Conservation (phyloP, 306 rosid species). For the Hippophae rhamnoides region DNA sequence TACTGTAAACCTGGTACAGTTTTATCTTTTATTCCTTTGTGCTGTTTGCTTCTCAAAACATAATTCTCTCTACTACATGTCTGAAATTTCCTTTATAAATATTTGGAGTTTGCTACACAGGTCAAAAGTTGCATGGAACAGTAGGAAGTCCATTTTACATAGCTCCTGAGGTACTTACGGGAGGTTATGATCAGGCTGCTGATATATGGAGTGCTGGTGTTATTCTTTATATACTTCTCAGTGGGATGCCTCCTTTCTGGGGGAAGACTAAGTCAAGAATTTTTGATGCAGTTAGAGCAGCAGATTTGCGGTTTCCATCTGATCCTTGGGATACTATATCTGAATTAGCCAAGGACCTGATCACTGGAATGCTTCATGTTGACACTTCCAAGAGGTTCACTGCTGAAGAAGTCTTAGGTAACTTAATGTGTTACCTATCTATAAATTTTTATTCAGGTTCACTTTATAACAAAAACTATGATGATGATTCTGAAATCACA, state of each 20-base stretch:
- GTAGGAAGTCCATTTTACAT: slow-evolving; percentile 88
- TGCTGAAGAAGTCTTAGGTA: slow-evolving; percentile 63
- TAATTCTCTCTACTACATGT: slow-evolving; percentile 1
- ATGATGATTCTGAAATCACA: not conserved
- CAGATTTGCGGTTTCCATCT: slow-evolving; percentile 55
- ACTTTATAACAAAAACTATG: not conserved
- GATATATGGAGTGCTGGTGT: slow-evolving; percentile 87
- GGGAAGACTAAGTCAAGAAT: slow-evolving; percentile 70
- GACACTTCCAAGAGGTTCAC: slow-evolving; percentile 69
- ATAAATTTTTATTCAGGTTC: not conserved
- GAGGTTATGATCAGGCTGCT: slow-evolving; percentile 72
- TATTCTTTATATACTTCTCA: slow-evolving; percentile 68
- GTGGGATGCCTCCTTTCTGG: slow-evolving; percentile 78
- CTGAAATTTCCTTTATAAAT: not conserved
- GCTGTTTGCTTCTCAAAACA: not conserved
- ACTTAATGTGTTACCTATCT: not conserved
- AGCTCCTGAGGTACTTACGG: slow-evolving; percentile 74
- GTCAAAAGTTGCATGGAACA: slow-evolving; percentile 62
- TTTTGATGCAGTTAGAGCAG: slow-evolving; percentile 68
- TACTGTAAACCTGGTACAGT: slow-evolving; percentile 65
- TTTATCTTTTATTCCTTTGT: slow-evolving; percentile 11
- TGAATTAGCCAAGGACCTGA: slow-evolving; percentile 51
- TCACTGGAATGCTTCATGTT: slow-evolving; percentile 54
- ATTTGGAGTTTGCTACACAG: slow-evolving; percentile 35
- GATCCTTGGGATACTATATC: slow-evolving; percentile 59